A percentile compares a stretch with the other conserved stretches of the same genome.
Conservation (phyloP, 352 stramenopile genomes). For the Phytophthora brassicae region DNA sequence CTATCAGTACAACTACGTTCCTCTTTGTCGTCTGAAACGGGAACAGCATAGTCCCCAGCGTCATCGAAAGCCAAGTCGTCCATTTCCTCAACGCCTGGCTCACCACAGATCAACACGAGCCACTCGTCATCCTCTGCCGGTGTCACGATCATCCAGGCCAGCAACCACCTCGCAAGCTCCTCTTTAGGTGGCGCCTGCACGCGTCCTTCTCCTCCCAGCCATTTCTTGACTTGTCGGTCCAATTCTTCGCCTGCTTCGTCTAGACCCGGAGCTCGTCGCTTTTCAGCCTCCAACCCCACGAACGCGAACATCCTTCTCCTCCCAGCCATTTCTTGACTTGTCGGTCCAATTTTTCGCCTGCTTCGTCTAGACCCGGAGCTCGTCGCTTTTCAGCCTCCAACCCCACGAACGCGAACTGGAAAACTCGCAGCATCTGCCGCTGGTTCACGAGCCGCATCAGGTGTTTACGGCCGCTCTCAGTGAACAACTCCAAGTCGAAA, state of each 20-base stretch:
- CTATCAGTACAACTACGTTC: constrained; percentile 4
- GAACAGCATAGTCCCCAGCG: constrained; percentile 9
- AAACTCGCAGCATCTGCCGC: constrained; percentile 44
- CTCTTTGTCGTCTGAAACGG: background rate
- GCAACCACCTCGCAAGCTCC: constrained; percentile 57
- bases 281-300: background rate
- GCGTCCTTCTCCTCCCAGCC: constrained; percentile 31
- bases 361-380: constrained; percentile 19
- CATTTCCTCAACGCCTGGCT: constrained; percentile 20
- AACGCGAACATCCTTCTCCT: constrained; percentile 16
- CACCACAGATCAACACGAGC: constrained; percentile 28
- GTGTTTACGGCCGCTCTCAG: constrained; percentile 1
- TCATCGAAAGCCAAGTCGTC: background rate
- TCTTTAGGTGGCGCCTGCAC: constrained; percentile 39
- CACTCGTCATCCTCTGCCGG: constrained; percentile 17
- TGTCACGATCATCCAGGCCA: constrained; percentile 45
- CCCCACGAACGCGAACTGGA: constrained; percentile 37
- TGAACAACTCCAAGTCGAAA: constrained; percentile 30
- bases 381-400: background rate
- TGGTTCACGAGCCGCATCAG: constrained; percentile 44
- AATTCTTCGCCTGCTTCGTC: constrained; percentile 13
- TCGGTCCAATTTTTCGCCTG: constrained; percentile 6
- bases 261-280: constrained; percentile 10
- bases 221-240: constrained; percentile 28
- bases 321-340: constrained; percentile 39